Evolutionary conservation across 306 rosid species (phyloP), one percentile per base, ranked within the genome.

Genomic region (Pyrus betulifolia): DNA sequence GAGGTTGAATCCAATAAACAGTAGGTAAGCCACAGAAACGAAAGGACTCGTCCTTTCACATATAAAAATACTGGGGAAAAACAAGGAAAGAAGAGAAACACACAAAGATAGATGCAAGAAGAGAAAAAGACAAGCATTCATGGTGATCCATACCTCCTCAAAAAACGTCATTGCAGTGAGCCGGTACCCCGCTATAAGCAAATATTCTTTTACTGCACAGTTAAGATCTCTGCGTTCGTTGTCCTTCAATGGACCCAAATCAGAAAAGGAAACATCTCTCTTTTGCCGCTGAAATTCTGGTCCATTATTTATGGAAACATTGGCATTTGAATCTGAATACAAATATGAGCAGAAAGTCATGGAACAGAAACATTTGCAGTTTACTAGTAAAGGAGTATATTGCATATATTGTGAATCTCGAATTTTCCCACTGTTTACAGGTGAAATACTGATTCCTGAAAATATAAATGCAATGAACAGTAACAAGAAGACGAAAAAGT

Each of bases 141-240:
- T 35, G 45, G 49, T 66, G 68, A 74, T 60, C 63, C 87, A 82
- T 84, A 88, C 99, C 96, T 95, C 99, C 83, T 95, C 99, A 80
- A 89, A 95, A 87, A 95, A 92, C 38, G 99, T 95, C 99, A 95
- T 90, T 78, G 97, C 99, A 69, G 99, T 92, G 55, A 95, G 93
- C 80, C 97, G 93, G 79, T 95, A 95, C 25, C 99, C 99, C 14
- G 99, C 99, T 55, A 88, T 42, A 63, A 95, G 97, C 86, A 95
- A 87, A 82, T 95, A 95, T 86, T 95, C 97, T 86, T 95, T 95
- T 70, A 95, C 89, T 22, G 97, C 99, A 81, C 97, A 91, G 77
- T 95, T 92, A 70, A 95, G 96, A 89, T 95, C 97, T 72, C 45
- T 85, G 25, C 97, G 97, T 67, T 95, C 99, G 58, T 79, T 78